Conservation (phyloP, 257 asterid species). For the Osmanthus fragrans region DNA sequence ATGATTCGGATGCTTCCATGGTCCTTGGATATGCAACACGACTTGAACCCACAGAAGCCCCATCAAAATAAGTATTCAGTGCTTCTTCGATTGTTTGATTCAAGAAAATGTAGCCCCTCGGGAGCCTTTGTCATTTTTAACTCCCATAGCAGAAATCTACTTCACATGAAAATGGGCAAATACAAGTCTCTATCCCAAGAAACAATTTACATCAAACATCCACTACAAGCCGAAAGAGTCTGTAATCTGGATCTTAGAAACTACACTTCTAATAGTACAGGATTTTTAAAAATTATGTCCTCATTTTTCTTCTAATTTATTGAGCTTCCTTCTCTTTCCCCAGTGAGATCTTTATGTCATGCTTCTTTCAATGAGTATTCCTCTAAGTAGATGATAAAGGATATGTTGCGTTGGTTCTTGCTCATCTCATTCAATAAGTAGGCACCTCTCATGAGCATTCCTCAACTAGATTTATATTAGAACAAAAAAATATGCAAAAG, state of each 20-base stretch:
- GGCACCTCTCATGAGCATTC: not conserved
- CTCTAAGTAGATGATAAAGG: not conserved
- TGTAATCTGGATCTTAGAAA: not conserved
- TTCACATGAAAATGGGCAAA: not conserved
- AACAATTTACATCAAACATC: not conserved
- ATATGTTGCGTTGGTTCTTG: not conserved
- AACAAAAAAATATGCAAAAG: constrained; percentile 1
- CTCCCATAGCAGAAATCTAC: not conserved
- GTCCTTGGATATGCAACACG: not conserved
- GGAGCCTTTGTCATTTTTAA: not conserved
- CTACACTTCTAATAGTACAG: not conserved
- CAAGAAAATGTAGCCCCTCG: not conserved
- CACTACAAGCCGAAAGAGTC: not conserved
- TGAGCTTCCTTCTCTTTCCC: not conserved
- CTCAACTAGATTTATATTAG: constrained; percentile 1
- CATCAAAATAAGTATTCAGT: not conserved
- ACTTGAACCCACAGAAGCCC: not conserved
- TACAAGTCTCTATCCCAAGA: not conserved
- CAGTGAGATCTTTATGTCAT: not conserved
- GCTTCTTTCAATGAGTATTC: not conserved
- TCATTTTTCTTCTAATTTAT: not conserved
- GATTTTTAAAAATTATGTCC: not conserved
- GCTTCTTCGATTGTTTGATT: not conserved
- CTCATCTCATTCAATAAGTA: constrained; percentile 2
- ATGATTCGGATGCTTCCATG: not conserved